Evolutionary conservation across 2,329 filamentous ascomycete genomes (phyloP).

Genomic region (Monosporascus sp.): DNA sequence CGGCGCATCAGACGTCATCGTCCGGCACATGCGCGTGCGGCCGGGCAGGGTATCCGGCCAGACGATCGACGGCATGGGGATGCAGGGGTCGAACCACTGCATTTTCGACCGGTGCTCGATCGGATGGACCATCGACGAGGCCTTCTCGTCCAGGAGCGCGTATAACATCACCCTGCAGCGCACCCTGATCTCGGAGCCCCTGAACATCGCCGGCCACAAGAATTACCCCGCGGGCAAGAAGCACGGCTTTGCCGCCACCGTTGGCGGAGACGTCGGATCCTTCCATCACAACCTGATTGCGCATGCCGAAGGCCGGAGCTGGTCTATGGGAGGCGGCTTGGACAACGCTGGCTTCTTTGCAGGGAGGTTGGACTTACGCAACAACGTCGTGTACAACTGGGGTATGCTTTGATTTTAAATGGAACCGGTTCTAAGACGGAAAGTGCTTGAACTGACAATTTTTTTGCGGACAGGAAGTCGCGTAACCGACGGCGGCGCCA

Average conservation of each 20-base stretch:
- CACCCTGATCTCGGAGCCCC: conserved; percentile 30
- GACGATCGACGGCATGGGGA: conserved; percentile 30
- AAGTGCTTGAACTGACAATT: neutral
- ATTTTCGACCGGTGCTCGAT: conserved; percentile 31
- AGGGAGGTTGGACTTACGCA: conserved; percentile 28
- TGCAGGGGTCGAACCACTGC: conserved; percentile 28
- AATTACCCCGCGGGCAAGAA: conserved; percentile 29
- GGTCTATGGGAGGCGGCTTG: conserved; percentile 31
- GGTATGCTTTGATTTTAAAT: conserved; percentile 7
- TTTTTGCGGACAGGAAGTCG: conserved; percentile 4
- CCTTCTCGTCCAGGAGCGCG: conserved; percentile 28
- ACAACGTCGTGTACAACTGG: conserved; percentile 33
- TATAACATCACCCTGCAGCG: conserved; percentile 31
- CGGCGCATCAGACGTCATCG: conserved; percentile 23
- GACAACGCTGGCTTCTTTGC: conserved; percentile 25
- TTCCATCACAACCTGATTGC: conserved; percentile 31
- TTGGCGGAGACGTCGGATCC: conserved; percentile 29
- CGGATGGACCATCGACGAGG: conserved; percentile 30
- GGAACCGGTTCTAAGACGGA: too few species aligned
- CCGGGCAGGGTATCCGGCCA: conserved; percentile 16
- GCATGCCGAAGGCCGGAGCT: conserved; percentile 27
- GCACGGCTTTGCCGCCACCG: conserved; percentile 23
- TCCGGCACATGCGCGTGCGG: neutral
- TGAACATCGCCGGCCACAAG: conserved; percentile 31
- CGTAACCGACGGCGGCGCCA: conserved; percentile 28